Conservation (phyloP, 306 rosid species). For the Vachellia pachyceras region DNA sequence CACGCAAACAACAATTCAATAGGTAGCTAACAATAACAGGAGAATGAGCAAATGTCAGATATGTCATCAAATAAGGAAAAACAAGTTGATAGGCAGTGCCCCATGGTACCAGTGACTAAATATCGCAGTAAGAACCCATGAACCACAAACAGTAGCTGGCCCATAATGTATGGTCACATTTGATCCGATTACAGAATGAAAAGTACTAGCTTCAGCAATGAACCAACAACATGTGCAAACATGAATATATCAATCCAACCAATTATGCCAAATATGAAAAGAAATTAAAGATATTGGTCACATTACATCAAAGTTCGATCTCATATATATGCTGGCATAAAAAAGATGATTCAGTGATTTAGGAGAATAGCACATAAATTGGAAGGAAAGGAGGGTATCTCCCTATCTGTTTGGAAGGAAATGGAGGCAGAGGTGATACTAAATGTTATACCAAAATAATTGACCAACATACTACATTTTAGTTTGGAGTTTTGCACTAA, state of each 20-base stretch:
- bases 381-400: not conserved
- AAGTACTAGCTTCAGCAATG: not conserved
- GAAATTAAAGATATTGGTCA: not conserved
- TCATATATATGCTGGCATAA: slow-evolving; percentile 10
- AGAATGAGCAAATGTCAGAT: not conserved
- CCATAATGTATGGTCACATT: not conserved
- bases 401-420: not conserved
- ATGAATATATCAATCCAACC: not conserved
- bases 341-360: not conserved
- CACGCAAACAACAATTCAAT: not conserved
- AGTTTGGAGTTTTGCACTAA: not conserved
- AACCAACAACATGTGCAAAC: not conserved
- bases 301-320: not conserved
- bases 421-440: not conserved
- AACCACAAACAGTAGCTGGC: not conserved
- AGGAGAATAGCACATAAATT: not conserved
- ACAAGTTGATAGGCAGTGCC: not conserved
- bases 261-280: not conserved
- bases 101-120: not conserved
- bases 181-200: not conserved
- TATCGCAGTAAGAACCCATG: not conserved
- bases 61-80: not conserved
- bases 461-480: not conserved
- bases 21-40: not conserved
- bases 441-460: not conserved